A percentile compares a stretch with the other conserved stretches of the same genome.
Evolutionary conservation across 2,329 filamentous ascomycete species (phyloP).

Genomic region (Myriosclerotinia scirpicola): DNA sequence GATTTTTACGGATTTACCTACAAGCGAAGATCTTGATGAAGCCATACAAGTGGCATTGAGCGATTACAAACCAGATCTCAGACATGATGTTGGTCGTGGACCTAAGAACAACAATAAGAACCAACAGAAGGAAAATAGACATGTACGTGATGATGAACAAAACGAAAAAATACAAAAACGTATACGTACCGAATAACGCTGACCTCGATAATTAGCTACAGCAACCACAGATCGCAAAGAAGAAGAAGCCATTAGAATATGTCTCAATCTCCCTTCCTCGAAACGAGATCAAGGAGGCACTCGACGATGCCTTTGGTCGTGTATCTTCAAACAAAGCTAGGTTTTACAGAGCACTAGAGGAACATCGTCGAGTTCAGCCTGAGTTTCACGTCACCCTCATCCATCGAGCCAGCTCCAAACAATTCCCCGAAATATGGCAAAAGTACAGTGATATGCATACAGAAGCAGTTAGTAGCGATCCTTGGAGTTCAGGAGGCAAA

Average conservation of each 20-base stretch:
- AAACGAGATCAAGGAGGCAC: slow-evolving; percentile 52
- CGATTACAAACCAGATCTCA: slow-evolving; percentile 74
- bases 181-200: slow-evolving; percentile 3
- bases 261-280: slow-evolving; percentile 59
- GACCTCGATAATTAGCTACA: slow-evolving; percentile 17
- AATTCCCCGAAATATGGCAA: slow-evolving; percentile 72
- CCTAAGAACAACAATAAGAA: slow-evolving; percentile 46
- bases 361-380: slow-evolving; percentile 73
- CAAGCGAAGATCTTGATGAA: slow-evolving; percentile 69
- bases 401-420: slow-evolving; percentile 65
- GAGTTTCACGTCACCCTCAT: slow-evolving; percentile 94
- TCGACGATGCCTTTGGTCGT: slow-evolving; percentile 69
- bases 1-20: slow-evolving; percentile 70
- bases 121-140: slow-evolving; percentile 28
- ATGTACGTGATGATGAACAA: slow-evolving; percentile 2
- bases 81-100: slow-evolving; percentile 67
- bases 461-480: slow-evolving; percentile 37
- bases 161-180: not conserved
- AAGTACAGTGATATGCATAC: slow-evolving; percentile 63
- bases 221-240: slow-evolving; percentile 43
- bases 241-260: slow-evolving; percentile 61
- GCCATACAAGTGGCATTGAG: slow-evolving; percentile 75
- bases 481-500: slow-evolving; percentile 42
- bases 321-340: slow-evolving; percentile 52
- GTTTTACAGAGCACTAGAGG: slow-evolving; percentile 75